Percentiles rank a stretch among this genome's conserved stretches.
Evolutionary conservation across 768 basidiomycete species (phyloP).

Genomic region (Leccinum barrowsii): DNA sequence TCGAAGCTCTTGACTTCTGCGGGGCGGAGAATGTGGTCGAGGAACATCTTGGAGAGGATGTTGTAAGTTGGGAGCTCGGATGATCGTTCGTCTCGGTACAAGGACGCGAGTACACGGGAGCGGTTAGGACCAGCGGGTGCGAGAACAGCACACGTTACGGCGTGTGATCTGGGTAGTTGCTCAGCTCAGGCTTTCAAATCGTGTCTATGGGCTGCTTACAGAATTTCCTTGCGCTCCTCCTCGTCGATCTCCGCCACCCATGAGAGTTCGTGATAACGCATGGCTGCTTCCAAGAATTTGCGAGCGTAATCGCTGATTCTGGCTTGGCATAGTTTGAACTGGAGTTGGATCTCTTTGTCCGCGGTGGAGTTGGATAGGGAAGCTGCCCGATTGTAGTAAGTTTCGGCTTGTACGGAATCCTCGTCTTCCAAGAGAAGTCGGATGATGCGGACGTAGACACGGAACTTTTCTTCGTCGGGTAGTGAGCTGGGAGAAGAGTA

Average conservation of each 20-base stretch:
- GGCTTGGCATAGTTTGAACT: constrained; percentile 92
- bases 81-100: constrained; percentile 93
- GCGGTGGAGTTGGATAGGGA: constrained; percentile 77
- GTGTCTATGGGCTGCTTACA: constrained; percentile 51
- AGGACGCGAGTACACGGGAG: constrained; percentile 85
- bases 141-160: constrained; percentile 93
- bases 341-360: constrained; percentile 75
- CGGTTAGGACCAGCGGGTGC: constrained; percentile 97
- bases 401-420: constrained; percentile 96
- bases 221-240: constrained; percentile 84
- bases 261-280: constrained; percentile 91
- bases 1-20: constrained; percentile 90
- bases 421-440: constrained; percentile 93
- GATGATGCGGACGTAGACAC: constrained; percentile 90
- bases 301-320: constrained; percentile 90
- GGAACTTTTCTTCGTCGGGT: constrained; percentile 82
- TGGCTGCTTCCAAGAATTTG: constrained; percentile 92
- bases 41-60: constrained; percentile 96
- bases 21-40: constrained; percentile 92
- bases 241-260: constrained; percentile 91
- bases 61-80: constrained; percentile 75
- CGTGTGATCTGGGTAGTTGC: constrained; percentile 58
- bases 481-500: constrained; percentile 41
- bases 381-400: constrained; percentile 95
- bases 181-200: constrained; percentile 2